Evolutionary conservation across 768 basidiomycete genomes (phyloP).

Genomic region (Lentinus brumalis): DNA sequence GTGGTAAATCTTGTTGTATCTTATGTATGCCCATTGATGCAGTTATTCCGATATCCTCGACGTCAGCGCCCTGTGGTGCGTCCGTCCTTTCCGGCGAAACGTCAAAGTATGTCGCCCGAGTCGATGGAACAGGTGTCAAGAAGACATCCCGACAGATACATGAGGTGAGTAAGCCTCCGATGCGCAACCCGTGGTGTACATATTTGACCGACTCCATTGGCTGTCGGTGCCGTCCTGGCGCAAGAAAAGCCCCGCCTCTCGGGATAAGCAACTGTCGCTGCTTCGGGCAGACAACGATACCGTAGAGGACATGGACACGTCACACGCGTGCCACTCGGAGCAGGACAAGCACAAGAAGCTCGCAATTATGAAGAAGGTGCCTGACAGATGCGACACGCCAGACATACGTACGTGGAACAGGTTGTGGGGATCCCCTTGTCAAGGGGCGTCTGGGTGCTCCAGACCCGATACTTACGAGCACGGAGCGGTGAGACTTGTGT

Average conservation of each 20-base stretch:
- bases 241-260: too few relatives aligned
- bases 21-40: constrained; percentile 12
- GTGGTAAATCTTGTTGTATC: constrained; percentile 9
- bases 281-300: too few relatives aligned
- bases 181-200: too few relatives aligned
- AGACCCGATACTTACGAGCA: not conserved
- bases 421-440: constrained; percentile 1
- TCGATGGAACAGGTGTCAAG: too few relatives aligned
- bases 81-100: too few relatives aligned
- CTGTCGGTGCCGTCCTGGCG: too few relatives aligned
- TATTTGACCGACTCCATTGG: too few relatives aligned
- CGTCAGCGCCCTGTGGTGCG: not conserved
- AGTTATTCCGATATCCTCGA: not conserved
- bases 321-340: not conserved
- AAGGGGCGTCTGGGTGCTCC: not conserved
- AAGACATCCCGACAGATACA: too few relatives aligned
- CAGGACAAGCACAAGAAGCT: not conserved
- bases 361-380: not conserved
- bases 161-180: too few relatives aligned
- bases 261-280: too few relatives aligned
- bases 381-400: constrained; percentile 11
- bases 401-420: not conserved
- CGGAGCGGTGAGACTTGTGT: not conserved
- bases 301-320: too few relatives aligned
- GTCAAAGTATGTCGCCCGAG: too few relatives aligned